Conservation (phyloP, 345 rosid genomes). For the Populus ilicifolia region DNA sequence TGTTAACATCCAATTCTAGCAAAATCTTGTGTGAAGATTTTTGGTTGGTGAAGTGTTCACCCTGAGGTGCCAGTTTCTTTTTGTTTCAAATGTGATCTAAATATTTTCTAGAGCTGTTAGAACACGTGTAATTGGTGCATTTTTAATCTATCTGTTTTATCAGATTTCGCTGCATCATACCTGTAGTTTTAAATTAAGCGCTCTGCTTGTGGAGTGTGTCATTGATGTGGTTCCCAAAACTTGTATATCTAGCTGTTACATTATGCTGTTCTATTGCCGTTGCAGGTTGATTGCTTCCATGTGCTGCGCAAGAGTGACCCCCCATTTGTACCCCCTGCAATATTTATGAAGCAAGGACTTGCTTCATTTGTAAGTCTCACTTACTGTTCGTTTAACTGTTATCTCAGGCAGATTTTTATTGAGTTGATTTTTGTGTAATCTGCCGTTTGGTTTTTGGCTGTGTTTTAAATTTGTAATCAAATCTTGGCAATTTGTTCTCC, state of each 20-base stretch:
- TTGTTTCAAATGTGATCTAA: neutral
- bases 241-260: neutral
- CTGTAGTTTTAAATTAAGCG: neutral
- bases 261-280: constrained; percentile 5
- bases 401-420: neutral
- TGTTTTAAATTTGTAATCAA: neutral
- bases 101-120: neutral
- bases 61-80: neutral
- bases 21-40: neutral
- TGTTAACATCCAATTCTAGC: neutral
- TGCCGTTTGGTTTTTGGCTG: neutral
- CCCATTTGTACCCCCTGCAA: constrained; percentile 73
- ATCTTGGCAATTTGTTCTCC: neutral
- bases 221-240: neutral
- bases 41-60: neutral
- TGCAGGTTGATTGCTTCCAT: constrained; percentile 97
- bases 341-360: constrained; percentile 88
- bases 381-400: neutral
- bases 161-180: neutral
- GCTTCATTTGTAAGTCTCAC: constrained; percentile 72
- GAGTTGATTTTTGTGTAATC: constrained; percentile 3
- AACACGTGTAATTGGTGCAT: neutral
- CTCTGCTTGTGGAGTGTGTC: neutral
- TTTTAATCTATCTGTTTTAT: neutral
- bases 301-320: constrained; percentile 95